Evolutionary conservation across 257 asterid genomes (phyloP).

Genomic region (Petunia secreta): DNA sequence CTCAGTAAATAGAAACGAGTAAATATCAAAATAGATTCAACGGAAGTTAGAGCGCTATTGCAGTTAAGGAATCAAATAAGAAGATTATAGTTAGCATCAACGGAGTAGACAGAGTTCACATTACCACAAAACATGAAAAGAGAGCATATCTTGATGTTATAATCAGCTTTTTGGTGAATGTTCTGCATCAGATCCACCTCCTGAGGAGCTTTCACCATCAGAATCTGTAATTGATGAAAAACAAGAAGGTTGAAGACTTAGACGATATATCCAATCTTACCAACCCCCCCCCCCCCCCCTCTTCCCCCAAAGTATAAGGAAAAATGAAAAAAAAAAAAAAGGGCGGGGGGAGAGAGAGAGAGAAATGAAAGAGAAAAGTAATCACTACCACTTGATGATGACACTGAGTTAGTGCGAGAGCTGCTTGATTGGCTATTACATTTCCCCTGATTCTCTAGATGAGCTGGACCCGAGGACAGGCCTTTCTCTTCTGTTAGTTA

Average conservation of each 20-base stretch:
- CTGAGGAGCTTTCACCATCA: conserved; percentile 70
- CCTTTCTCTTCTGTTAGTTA: conserved; percentile 48
- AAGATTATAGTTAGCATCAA: not conserved
- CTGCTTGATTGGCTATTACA: conserved; percentile 55
- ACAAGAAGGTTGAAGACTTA: conserved; percentile 3
- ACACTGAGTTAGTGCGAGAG: conserved; percentile 66
- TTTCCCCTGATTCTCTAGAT: conserved; percentile 45
- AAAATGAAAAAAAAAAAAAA: conserved; percentile 25
- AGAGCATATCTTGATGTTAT: conserved; percentile 44
- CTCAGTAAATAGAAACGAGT: no score
- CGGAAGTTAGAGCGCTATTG: not conserved
- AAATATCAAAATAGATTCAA: not conserved
- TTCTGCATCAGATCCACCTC: conserved; percentile 64
- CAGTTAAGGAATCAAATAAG: not conserved
- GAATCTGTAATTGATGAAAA: conserved; percentile 51
- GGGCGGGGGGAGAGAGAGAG: not conserved
- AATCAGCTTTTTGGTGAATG: conserved; percentile 47
- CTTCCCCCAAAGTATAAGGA: not conserved
- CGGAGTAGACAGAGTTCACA: conserved; percentile 17
- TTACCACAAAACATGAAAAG: conserved; percentile 20
- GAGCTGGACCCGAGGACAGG: conserved; percentile 47
- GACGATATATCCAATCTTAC: not conserved
- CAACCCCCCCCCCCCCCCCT: not conserved
- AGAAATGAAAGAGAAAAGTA: not conserved
- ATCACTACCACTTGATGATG: conserved; percentile 65